Conservation (phyloP, 1,284 basidiomycete genomes). For the Cutaneotrichosporon spelunceum region DNA sequence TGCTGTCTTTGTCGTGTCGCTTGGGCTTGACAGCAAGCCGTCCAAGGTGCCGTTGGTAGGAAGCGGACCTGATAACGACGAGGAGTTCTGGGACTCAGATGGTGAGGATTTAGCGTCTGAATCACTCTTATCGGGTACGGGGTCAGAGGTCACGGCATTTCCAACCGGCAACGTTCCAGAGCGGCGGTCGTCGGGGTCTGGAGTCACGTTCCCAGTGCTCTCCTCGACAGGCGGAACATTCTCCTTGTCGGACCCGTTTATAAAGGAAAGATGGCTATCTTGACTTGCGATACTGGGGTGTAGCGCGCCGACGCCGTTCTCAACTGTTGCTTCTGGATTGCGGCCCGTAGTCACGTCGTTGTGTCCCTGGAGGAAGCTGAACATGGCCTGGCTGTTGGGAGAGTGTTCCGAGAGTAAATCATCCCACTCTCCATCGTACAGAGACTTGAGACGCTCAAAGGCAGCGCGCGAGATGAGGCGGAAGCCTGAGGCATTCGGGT, state of each 20-base stretch:
- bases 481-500: slow-evolving; percentile 21
- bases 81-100: neutral
- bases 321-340: neutral
- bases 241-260: neutral
- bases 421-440: neutral
- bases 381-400: neutral
- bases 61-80: neutral
- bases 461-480: slow-evolving; percentile 32
- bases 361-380: neutral
- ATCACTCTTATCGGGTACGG: neutral
- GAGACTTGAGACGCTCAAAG: slow-evolving; percentile 25
- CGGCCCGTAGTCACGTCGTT: neutral
- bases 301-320: neutral
- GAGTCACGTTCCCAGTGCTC: neutral
- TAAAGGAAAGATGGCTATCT: neutral
- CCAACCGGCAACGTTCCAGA: neutral
- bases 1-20: neutral
- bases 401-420: neutral
- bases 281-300: neutral
- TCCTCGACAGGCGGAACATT: neutral
- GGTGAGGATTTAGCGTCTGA: neutral
- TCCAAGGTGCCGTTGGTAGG: neutral
- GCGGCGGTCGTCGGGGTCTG: neutral
- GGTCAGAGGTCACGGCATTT: neutral
- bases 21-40: neutral